A percentile compares a stretch with the other conserved stretches of the same genome.
Evolutionary conservation across 805 yeast genomes (phyloP).

Genomic region (Lipomyces orientalis): DNA sequence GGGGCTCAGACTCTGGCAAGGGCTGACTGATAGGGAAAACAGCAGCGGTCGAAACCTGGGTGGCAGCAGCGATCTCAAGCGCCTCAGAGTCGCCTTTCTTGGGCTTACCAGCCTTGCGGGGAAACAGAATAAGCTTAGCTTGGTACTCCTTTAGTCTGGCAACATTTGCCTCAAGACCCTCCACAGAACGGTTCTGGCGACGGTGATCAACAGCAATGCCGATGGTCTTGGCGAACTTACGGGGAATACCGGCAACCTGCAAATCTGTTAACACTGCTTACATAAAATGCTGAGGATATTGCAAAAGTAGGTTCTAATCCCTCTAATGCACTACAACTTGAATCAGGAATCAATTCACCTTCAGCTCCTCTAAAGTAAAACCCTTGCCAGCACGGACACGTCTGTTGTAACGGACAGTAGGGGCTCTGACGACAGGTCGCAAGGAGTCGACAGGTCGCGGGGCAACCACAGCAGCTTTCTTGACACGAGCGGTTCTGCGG

Average conservation of each 20-base stretch:
- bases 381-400: conserved; percentile 99
- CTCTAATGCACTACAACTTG: neutral
- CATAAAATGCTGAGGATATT: neutral
- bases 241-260: conserved; percentile 84
- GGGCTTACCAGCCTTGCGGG: conserved; percentile 80
- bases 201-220: conserved; percentile 99
- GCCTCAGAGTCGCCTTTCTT: conserved; percentile 55
- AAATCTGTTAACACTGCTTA: neutral
- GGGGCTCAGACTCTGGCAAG: conserved; percentile 73
- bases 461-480: conserved; percentile 92
- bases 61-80: conserved; percentile 66
- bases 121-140: conserved; percentile 94
- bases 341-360: conserved; percentile 46
- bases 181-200: conserved; percentile 97
- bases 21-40: conserved; percentile 92
- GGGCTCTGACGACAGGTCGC: conserved; percentile 98
- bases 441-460: conserved; percentile 97
- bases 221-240: conserved; percentile 96
- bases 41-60: conserved; percentile 71
- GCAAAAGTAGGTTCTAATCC: neutral
- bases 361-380: conserved; percentile 96
- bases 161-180: conserved; percentile 92
- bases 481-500: conserved; percentile 92
- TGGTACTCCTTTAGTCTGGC: conserved; percentile 96
- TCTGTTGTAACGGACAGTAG: conserved; percentile 99